Percentiles rank a stretch among this genome's conserved stretches.
Conservation (phyloP, 2,329 filamentous ascomycete genomes). For the Aspergillus clavatus region DNA sequence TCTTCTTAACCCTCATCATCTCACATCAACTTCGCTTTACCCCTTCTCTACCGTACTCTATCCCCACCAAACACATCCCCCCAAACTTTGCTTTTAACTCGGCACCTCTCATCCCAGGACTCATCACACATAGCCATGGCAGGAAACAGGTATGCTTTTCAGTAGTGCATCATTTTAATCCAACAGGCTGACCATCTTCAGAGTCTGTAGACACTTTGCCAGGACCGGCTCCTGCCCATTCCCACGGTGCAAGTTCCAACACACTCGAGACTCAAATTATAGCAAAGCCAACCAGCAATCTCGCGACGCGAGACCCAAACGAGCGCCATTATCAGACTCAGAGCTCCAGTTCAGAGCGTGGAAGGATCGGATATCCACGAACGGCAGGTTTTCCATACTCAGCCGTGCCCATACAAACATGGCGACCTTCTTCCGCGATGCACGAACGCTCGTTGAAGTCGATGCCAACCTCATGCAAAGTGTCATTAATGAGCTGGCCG, state of each 20-base stretch:
- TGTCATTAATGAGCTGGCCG: slow-evolving; percentile 26
- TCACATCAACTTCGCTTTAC: not conserved
- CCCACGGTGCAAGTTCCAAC: slow-evolving; percentile 10
- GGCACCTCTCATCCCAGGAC: not conserved
- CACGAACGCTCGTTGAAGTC: slow-evolving; percentile 19
- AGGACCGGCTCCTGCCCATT: slow-evolving; percentile 5
- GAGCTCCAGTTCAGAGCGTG: slow-evolving; percentile 6
- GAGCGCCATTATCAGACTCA: not conserved
- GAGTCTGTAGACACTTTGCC: slow-evolving; percentile 9
- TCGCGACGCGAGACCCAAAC: not conserved
- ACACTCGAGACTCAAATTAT: slow-evolving; percentile 1
- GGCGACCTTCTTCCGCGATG: slow-evolving; percentile 22
- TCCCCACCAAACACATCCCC: no score
- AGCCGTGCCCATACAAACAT: slow-evolving; percentile 1
- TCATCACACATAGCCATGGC: not conserved
- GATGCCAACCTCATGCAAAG: slow-evolving; percentile 22
- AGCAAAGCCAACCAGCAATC: not conserved
- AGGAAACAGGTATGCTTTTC: not conserved
- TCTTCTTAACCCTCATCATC: not conserved
- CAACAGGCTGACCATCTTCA: not conserved
- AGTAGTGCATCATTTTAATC: not conserved
- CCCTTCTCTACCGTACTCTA: no score
- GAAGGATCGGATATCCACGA: slow-evolving; percentile 1
- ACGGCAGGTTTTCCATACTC: not conserved
- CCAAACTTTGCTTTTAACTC: no score